Conservation (phyloP, 2,329 filamentous ascomycete species). For the Parastagonospora avenae region DNA sequence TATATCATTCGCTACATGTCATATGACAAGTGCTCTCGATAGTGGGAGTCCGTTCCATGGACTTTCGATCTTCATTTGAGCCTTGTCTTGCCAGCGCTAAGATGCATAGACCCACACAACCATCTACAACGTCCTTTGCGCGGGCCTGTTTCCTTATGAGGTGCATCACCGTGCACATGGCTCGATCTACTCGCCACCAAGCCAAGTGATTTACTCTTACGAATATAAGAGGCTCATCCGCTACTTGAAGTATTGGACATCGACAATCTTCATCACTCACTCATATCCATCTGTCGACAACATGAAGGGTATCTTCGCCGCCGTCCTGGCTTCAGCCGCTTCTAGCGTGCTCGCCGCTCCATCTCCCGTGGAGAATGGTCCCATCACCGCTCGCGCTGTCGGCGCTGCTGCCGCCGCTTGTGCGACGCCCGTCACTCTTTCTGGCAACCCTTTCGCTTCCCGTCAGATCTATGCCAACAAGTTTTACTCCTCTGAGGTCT, state of each 20-base stretch:
- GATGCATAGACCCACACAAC: conserved; percentile 35
- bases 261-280: conserved; percentile 24
- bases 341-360: conserved; percentile 42
- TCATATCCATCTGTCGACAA: conserved; percentile 24
- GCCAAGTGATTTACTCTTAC: conserved; percentile 8
- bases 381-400: conserved; percentile 38
- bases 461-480: conserved; percentile 59
- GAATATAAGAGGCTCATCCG: conserved; percentile 38
- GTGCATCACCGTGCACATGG: conserved; percentile 10
- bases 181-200: conserved; percentile 4
- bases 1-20: conserved; percentile 18
- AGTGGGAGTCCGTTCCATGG: conserved; percentile 22
- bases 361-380: conserved; percentile 38
- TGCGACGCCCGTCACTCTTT: conserved; percentile 43
- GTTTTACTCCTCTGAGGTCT: conserved; percentile 60
- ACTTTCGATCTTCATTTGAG: conserved; percentile 38
- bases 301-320: conserved; percentile 44
- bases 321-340: conserved; percentile 42
- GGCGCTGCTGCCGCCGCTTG: conserved; percentile 36
- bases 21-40: conserved; percentile 31
- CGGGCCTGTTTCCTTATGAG: conserved; percentile 47
- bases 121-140: conserved; percentile 33
- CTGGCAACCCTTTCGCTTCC: conserved; percentile 60
- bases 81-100: conserved; percentile 33
- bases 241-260: conserved; percentile 18